Evolutionary conservation across 2,329 filamentous ascomycete species (phyloP), one percentile per base, ranked within the genome.

Genomic region (Grosmannia serpens): DNA sequence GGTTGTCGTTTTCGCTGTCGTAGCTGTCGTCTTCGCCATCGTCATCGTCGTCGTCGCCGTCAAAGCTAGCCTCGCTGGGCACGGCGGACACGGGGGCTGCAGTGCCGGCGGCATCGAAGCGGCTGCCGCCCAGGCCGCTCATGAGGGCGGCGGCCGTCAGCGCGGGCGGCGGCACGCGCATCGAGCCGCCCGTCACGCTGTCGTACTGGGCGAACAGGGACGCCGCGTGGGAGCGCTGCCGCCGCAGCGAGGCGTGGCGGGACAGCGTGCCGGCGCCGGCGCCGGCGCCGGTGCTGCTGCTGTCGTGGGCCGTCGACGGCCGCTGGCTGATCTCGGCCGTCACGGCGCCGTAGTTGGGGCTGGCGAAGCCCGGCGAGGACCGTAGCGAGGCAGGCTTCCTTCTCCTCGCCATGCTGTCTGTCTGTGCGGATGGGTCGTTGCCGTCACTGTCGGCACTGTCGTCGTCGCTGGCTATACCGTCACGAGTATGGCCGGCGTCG

Each of bases 121-220:
- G 62, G 50, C 59, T 59, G 50, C 62, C 76, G 47, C 81, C 79
- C 8, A 81, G 70, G 33, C 81, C 78, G 24, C 77, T 75, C 46
- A 76, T 73, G n/a, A 82, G 71, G 35, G 77, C 73, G 20, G 77
- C 74, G 38, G 74, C 75, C 31, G 79, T 77, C 24, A 82, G 69
- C 60, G 80, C 78, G 49, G 78, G 75, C 4, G 79, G 79, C 27
- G 58, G 62, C 33, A 58, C 33, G 5, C 59, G 61, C 50, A 53
- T 53, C 4, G 58, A 55, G 9, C 62, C 67, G 65, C 57, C 71
- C 61, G 54, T 61, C 46, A 60, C 52, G 35, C 58, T 57, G 26
- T 63, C 61, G 49, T 61, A 61, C 53, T 61, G 61, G 1, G 59
- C 61, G n/a, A 59, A 56, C 22, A 63, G 55, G 13, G 62, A 61